Evolutionary conservation across 768 basidiomycete genomes (phyloP).

Genomic region (Trametes maxima): DNA sequence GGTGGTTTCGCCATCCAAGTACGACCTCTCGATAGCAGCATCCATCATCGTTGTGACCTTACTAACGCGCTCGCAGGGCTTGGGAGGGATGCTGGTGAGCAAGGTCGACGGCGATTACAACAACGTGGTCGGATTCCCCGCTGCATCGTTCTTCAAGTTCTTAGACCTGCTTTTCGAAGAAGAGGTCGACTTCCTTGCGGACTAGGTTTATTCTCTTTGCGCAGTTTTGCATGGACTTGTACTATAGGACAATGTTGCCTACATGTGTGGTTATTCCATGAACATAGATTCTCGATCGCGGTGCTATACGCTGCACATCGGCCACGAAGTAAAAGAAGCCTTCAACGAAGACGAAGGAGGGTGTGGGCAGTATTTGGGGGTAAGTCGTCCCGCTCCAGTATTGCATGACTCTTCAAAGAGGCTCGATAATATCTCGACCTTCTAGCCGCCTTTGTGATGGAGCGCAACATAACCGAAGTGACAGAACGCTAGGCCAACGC

Average conservation of each 20-base stretch:
- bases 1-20: slow-evolving; percentile 97
- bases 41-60: background rate
- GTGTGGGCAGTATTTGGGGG: no score
- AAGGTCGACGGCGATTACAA: slow-evolving; percentile 89
- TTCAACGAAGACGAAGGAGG: no score
- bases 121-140: slow-evolving; percentile 93
- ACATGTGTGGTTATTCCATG: no score
- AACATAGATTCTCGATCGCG: no score
- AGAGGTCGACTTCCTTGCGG: slow-evolving; percentile 66
- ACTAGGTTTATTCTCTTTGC: background rate
- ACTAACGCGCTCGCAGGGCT: slow-evolving; percentile 50
- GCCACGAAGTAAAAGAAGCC: no score
- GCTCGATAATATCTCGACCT: no score
- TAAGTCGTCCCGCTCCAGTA: no score
- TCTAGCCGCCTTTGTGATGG: no score
- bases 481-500: no score
- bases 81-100: slow-evolving; percentile 78
- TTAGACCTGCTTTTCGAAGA: slow-evolving; percentile 72
- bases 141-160: slow-evolving; percentile 78
- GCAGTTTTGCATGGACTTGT: background rate
- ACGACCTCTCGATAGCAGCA: slow-evolving; percentile 6
- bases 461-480: no score
- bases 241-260: background rate
- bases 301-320: no score
- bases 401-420: no score